A percentile compares a stretch with the other conserved stretches of the same genome.
phyloP scores from a whole-genome alignment of 192 early-diverging fungal species.

The Gryganskiella cystojenkinii region DNA sequence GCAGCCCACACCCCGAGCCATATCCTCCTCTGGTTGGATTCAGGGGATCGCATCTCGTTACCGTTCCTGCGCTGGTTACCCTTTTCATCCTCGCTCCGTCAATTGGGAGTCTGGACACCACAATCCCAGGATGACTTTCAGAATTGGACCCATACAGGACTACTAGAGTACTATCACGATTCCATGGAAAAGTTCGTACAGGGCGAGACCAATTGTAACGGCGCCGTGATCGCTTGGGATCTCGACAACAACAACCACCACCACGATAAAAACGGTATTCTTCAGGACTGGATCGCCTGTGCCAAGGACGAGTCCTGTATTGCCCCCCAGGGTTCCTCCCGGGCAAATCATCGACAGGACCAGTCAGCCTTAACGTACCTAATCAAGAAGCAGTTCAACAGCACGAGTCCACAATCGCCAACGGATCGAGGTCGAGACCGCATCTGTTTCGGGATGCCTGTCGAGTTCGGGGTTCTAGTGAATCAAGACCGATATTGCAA shows the following conservation, averaged over 20 bases:
- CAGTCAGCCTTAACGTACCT: slow-evolving; percentile 60
- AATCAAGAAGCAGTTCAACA: slow-evolving; percentile 25
- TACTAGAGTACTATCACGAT: slow-evolving; percentile 54
- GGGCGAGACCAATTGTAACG: slow-evolving; percentile 56
- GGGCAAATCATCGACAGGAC: slow-evolving; percentile 62
- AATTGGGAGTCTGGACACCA: slow-evolving; percentile 58
- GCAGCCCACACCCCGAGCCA: no score
- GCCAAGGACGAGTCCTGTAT: slow-evolving; percentile 58
- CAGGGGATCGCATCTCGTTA: slow-evolving; percentile 47
- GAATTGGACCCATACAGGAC: slow-evolving; percentile 58
- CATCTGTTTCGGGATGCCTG: slow-evolving; percentile 29
- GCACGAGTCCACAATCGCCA: neutral
- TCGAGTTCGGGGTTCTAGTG: slow-evolving; percentile 20
- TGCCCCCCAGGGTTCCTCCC: slow-evolving; percentile 57
- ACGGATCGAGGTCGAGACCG: slow-evolving; percentile 19
- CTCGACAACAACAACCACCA: slow-evolving; percentile 16
- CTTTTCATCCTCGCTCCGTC: slow-evolving; percentile 11
- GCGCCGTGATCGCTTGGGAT: slow-evolving; percentile 59
- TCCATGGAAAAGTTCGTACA: slow-evolving; percentile 27
- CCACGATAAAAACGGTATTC: slow-evolving; percentile 24
- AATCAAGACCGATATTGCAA: slow-evolving; percentile 46
- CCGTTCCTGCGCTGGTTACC: slow-evolving; percentile 52
- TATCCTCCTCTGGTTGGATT: slow-evolving; percentile 64
- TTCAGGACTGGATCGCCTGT: slow-evolving; percentile 59
- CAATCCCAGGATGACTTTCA: slow-evolving; percentile 36